Base-by-base conservation (phyloP, 164 flowering plant genomes). In the Pachysandra terminalis region DNA sequence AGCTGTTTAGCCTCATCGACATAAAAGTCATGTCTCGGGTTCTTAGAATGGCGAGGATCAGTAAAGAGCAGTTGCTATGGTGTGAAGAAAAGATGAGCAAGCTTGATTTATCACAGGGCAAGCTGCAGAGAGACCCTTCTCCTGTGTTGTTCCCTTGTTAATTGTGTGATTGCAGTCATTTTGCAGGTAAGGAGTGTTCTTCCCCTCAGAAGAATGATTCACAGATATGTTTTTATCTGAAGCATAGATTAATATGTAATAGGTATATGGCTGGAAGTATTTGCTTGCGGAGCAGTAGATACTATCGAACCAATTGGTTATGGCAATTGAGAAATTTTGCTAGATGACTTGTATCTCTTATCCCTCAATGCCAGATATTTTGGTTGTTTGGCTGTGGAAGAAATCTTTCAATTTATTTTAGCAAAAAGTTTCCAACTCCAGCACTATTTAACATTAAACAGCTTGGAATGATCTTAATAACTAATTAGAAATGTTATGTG, bases 21-120 rank as follows among this genome's bases (percentile, higher is more conserved):
- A 60, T 80, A 17, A 87, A 87, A 74, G 62, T 95, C 13, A 17
- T 85, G 23, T 77, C 86, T 0, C 85, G 96, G 83, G 94, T 82
- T 22, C 78, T 91, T 10, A 81, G 90, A 72, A 90, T 90, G 96
- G 75, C 27, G 45, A 80, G 79, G 73, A 84, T 92, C 58, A 86
- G 77, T 21, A 89, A 84, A 66, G 96, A 90, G 51, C 93, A 90
- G 71, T 63, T 91, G 56, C 68, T 85, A 56, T 95, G 98, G 98
- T 91, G 96, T 60, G 97, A 86, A 82, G 96, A 86, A 61, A 95
- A 95, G 86, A 82, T 91, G 84, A 86, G 83, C 75, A 90, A 90
- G 72, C 72, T 95, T 35, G 83, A 81, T 32, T 57, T 91, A 22
- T 49, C 73, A 0, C 83, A 82, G 5, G 88, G 88, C 61, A 85